Evolutionary conservation across 345 rosid species (phyloP), one percentile per base, ranked within the genome.

Genomic region (Cardiospermum halicacabum): DNA sequence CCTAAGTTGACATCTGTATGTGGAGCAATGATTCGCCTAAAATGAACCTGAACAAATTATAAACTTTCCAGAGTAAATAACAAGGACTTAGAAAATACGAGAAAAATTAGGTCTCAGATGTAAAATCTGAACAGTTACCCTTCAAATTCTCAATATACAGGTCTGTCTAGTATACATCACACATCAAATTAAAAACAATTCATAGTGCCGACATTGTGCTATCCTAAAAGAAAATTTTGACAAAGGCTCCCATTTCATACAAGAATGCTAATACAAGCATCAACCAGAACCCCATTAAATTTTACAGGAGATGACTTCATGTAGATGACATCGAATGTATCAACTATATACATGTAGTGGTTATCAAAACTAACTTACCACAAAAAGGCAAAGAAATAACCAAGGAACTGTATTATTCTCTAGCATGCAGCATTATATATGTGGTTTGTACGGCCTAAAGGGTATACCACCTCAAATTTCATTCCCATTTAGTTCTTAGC

Each of bases 1-100:
- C 99, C 99, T 71, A 91, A 83, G 74, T 84, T 84, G 68, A 89
- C 68, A 27, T 94, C 97, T 11, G 99, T 94, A 71, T 94, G 99
- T 65, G 90, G 89, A 77, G 99, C 96, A 58, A 94, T 89, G 43
- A 91, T 83, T 64, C 96, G 81, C 56, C 97, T 87, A 27, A 94
- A 94, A 82, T 94, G 99, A 71, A 94, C 93, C 99, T 94, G 84
- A 22, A 81, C 75, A 56, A 48, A 58, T 25, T 24, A 19, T 5
- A 27, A 54, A 56, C 43, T 24, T 28, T 15, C 5, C 26, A 62
- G 13, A 16, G 36, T 31, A 5, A 43, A n/a, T 27, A 60, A 59
- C 36, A 27, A 7, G 12, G 24, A 12, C n/a, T 34, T 11, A 60
- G 8, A 22, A 37, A 5, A 22, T 37, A 59, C 6, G 26, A 18